A percentile compares a stretch with the other conserved stretches of the same genome.
phyloP scores from a whole-genome alignment of 73 alveolate species.

The Blepharisma japonicum region DNA sequence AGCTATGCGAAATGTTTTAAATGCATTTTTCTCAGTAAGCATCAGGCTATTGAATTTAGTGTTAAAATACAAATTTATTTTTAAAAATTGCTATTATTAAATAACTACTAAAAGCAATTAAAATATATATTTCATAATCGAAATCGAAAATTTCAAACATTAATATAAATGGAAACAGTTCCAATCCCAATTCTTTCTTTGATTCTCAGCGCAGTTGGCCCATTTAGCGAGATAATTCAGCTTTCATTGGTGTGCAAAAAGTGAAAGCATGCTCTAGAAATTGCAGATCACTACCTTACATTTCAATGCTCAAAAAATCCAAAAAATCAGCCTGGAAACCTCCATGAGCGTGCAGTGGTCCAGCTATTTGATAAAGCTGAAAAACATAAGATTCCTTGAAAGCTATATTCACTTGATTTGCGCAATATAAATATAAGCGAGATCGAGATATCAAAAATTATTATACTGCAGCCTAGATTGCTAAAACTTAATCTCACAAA shows the following conservation, averaged over 20 bases:
- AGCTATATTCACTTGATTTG: neutral
- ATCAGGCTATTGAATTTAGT: no score
- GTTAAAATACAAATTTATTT: no score
- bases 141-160: no score
- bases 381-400: neutral
- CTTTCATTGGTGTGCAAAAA: conserved; percentile 6
- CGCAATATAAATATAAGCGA: neutral
- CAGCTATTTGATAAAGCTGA: neutral
- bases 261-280: neutral
- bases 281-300: neutral
- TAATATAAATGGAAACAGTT: no score
- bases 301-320: neutral
- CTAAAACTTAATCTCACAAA: conserved; percentile 11
- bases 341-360: neutral
- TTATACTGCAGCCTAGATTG: neutral
- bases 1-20: no score
- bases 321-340: neutral
- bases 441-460: neutral
- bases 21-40: no score
- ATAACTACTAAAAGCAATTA: no score
- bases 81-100: no score
- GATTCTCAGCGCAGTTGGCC: conserved; percentile 6
- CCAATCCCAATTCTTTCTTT: no score
- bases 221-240: neutral
- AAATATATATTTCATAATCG: no score